phyloP scores from a whole-genome alignment of 345 rosid genomes.

The Eucalyptus cladocalyx region DNA sequence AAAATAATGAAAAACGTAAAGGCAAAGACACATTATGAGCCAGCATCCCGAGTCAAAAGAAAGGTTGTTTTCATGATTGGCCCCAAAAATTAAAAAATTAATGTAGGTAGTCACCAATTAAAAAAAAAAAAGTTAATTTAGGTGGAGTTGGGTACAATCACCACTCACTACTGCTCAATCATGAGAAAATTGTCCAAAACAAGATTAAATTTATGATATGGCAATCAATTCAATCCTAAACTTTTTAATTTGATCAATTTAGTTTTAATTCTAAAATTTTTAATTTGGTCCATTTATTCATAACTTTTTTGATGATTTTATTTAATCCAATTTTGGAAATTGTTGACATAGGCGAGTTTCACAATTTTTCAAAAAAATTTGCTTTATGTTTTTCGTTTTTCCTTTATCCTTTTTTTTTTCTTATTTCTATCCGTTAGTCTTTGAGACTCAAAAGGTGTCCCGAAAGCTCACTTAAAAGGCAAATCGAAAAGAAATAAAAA shows the following conservation, averaged over 20 bases:
- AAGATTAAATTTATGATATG: no score
- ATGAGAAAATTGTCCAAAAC: neutral
- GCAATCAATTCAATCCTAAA: no score
- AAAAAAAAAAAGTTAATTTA: neutral
- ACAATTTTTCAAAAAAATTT: no score
- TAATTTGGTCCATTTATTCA: rapidly evolving
- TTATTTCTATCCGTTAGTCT: neutral
- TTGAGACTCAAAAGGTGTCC: neutral
- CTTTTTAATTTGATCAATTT: no score
- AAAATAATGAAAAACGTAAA: neutral
- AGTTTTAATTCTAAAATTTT: no score
- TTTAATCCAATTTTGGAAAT: no score
- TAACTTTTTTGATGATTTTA: no score
- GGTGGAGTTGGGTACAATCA: neutral
- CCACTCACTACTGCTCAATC: neutral
- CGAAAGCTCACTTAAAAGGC: neutral
- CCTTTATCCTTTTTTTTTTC: no score
- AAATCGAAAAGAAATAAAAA: no score
- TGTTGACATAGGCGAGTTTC: rapidly evolving
- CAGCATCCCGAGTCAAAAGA: neutral
- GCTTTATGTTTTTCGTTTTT: no score
- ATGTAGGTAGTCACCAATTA: neutral
- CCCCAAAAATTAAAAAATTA: neutral
- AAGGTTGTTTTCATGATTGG: neutral
- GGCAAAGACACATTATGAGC: neutral